phyloP scores from a whole-genome alignment of 257 asterid genomes.

The Marsdenia floribunda region DNA sequence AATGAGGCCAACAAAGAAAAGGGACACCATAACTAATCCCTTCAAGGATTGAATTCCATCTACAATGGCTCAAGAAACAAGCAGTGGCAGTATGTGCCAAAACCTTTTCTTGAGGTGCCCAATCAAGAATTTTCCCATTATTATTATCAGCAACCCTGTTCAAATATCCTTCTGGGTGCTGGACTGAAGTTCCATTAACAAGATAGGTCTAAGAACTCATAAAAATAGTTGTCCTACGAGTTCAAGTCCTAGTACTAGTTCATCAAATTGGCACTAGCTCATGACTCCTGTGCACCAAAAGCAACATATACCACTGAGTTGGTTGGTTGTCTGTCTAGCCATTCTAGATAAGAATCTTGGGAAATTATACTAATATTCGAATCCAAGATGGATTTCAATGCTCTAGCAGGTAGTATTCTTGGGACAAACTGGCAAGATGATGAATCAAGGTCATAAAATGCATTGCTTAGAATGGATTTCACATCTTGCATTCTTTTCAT shows the following conservation, averaged over 20 bases:
- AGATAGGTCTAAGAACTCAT: constrained; percentile 37
- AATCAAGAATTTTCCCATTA: constrained; percentile 30
- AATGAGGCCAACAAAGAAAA: constrained; percentile 45
- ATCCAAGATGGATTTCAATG: not conserved
- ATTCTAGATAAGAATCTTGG: constrained; percentile 29
- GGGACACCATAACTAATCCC: constrained; percentile 32
- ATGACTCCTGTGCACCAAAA: constrained; percentile 37
- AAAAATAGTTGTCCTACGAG: constrained; percentile 32
- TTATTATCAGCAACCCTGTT: constrained; percentile 19
- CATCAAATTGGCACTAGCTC: constrained; percentile 34
- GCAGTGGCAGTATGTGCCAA: constrained; percentile 30
- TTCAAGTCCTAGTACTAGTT: constrained; percentile 43
- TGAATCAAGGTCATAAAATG: constrained; percentile 23
- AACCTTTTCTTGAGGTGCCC: constrained; percentile 44
- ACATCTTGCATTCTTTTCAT: not conserved
- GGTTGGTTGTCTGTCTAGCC: constrained; percentile 29
- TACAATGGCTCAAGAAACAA: constrained; percentile 40
- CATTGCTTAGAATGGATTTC: constrained; percentile 11
- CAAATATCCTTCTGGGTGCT: constrained; percentile 29
- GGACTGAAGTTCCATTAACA: constrained; percentile 22
- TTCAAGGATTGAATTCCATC: constrained; percentile 43
- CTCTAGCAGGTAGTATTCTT: constrained; percentile 26
- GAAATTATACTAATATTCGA: constrained; percentile 4
- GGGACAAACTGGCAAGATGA: constrained; percentile 30
- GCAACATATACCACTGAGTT: constrained; percentile 40